Base-by-base conservation (phyloP, 768 basidiomycete species). In the Psilocybe tampanensis region DNA sequence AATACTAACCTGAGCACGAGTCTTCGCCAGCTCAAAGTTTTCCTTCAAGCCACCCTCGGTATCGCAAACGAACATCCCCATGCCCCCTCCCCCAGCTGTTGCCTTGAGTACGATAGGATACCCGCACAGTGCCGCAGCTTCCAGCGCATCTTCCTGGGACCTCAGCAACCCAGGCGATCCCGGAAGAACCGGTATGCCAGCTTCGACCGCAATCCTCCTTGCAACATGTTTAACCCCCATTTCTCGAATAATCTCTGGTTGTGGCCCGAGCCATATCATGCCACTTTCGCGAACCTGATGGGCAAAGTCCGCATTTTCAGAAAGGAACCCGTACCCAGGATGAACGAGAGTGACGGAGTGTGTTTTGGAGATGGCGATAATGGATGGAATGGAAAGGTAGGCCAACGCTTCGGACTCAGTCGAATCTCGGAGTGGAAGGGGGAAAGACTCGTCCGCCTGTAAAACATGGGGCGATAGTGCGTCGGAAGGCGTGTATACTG, bases 171-270 rank as follows among this genome's bases (percentile, higher is more conserved):
- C 79, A 1, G 79, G 71, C 0, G 82, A 84, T 0, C 88, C 88
- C 0, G 84, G 83, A 1, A 88, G 80, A 5, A 87, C 74, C 0
- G 75, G 75, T 1, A 90, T 70, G 2, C 79, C 78, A 9, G 83
- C 82, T 26, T 74, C 62, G 17, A 60, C 56, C 0, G 84, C 86
- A 29, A 79, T 58, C 24, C 58, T 62, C 22, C 81, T 71, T 11
- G 86, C 86, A 54, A 80, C 76, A 60, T 88, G 86, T 68, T 89
- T 89, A 34, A 82, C 64, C 0, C 86, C 86, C 82, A 89, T 87
- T 39, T 65, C 60, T 1, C 66, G 67, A 39, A 89, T 86, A 4
- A 78, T 67, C 1, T 76, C 70, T 0, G 83, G 74, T 1, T 68
- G 71, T 0, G 87, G 87, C 0, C 86, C 86, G 6, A 88, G 68